Evolutionary conservation across 371 early-diverging fungal species (phyloP), one percentile per base, ranked within the genome.

Genomic region (Mortierella sp.): DNA sequence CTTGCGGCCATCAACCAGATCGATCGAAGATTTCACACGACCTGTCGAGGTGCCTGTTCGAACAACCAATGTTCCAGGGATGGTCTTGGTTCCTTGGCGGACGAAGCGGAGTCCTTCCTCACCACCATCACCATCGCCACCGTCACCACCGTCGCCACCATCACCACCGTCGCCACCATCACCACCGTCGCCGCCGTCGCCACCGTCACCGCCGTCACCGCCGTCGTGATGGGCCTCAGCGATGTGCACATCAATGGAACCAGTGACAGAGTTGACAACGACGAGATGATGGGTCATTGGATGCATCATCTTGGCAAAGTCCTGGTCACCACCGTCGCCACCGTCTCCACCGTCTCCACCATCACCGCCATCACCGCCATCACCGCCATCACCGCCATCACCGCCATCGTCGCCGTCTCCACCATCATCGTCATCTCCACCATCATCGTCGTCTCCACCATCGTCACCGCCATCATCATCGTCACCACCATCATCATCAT

Each of bases 41-140:
- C 68, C 68, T 3, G 39, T 26, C 0, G 50, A 6, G 8, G 72
- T 45, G 9, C 43, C 16, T 1, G 67, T 24, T 16, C 50, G 39
- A 5, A 67, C 63, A 4, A 28, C 47, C 18, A 72, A 24, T n/a
- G 39, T 30, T 1, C 72, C 72, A 16, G 67, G 63, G 34, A 46
- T 42, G 34, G 63, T 58, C 43, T 51, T 34, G 34, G 10, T 21
- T 31, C 27, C 39, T 6, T 34, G n/a, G 52, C 13, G n/a, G n/a
- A n/a, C n/a, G n/a, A n/a, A n/a, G n/a, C n/a, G n/a, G n/a, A n/a
- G n/a, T n/a, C n/a, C n/a, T n/a, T n/a, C n/a, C n/a, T n/a, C 9
- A 16, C 24, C 26, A 38, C 30, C 14, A 13, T 23, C 9, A 14
- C 18, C 53, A 0, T 51, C 58, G 12, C 42, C 47, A 30, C 28